Conservation (phyloP, 495 filamentous ascomycete genomes). For the Podospora appendiculata region DNA sequence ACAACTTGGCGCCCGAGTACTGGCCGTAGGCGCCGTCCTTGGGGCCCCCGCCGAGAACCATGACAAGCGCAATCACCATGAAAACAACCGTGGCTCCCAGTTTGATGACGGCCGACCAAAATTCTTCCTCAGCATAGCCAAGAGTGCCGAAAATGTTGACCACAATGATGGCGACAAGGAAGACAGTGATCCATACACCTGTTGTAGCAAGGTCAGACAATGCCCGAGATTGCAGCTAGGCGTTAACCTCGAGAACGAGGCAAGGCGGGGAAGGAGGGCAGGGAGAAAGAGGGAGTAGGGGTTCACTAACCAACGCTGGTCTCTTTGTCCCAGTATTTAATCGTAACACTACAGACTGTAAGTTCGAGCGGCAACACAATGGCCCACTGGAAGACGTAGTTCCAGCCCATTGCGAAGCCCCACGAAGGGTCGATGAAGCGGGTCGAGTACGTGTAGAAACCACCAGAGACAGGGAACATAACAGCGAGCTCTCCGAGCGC, state of each 20-base stretch:
- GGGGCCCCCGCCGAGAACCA: conserved; percentile 61
- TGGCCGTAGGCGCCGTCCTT: conserved; percentile 34
- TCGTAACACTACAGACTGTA: conserved; percentile 45
- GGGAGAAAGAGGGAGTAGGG: too few species aligned
- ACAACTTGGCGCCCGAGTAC: conserved; percentile 56
- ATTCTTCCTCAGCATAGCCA: conserved; percentile 65
- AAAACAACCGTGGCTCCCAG: conserved; percentile 58
- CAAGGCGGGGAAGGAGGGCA: not conserved
- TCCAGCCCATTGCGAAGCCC: conserved; percentile 86
- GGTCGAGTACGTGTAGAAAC: conserved; percentile 58
- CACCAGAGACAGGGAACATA: conserved; percentile 58
- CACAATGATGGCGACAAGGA: conserved; percentile 44
- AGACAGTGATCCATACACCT: conserved; percentile 58
- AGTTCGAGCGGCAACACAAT: conserved; percentile 50
- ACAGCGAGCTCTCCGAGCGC: conserved; percentile 69
- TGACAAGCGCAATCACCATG: conserved; percentile 63
- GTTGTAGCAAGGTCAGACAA: too few species aligned
- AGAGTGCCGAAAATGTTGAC: conserved; percentile 66
- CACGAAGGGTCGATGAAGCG: conserved; percentile 70
- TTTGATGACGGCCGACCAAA: conserved; percentile 46
- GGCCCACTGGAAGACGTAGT: conserved; percentile 63
- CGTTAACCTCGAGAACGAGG: conserved; percentile 2
- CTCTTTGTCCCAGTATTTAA: conserved; percentile 49
- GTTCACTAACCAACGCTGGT: conserved; percentile 39
- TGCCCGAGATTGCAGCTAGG: too few species aligned